A percentile compares a stretch with the other conserved stretches of the same genome.
phyloP scores from a whole-genome alignment of 345 rosid species.

The Syzygium jambos region DNA sequence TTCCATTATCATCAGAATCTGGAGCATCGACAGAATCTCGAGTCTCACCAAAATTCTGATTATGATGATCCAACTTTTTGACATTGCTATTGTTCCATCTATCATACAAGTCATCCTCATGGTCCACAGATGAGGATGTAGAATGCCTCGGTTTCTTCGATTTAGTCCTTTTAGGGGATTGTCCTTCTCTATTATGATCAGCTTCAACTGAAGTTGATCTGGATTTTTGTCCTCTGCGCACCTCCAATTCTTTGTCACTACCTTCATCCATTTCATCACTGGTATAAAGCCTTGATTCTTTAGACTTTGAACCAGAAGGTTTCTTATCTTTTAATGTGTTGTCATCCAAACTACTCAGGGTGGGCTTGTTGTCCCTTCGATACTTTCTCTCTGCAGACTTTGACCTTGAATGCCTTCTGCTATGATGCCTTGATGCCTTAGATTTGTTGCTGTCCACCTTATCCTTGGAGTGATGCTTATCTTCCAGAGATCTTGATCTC shows the following conservation, averaged over 20 bases:
- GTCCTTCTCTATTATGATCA: slow-evolving; percentile 21
- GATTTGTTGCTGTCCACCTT: slow-evolving; percentile 35
- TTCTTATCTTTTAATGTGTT: slow-evolving; percentile 36
- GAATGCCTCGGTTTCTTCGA: slow-evolving; percentile 29
- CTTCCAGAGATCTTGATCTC: slow-evolving; percentile 62
- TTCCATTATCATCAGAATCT: background rate
- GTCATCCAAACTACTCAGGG: slow-evolving; percentile 44
- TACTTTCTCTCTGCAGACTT: slow-evolving; percentile 44
- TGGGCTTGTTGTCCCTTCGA: slow-evolving; percentile 35
- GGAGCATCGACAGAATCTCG: background rate
- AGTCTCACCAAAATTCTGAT: background rate
- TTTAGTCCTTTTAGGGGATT: slow-evolving; percentile 32
- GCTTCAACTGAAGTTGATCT: slow-evolving; percentile 38
- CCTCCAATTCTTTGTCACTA: slow-evolving; percentile 36
- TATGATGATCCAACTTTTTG: slow-evolving; percentile 4
- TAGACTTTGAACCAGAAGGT: slow-evolving; percentile 48
- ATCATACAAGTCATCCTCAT: slow-evolving; percentile 12
- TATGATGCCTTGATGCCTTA: slow-evolving; percentile 43
- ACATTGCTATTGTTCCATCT: slow-evolving; percentile 9
- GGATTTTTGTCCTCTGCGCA: slow-evolving; percentile 24
- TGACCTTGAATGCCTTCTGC: slow-evolving; percentile 59
- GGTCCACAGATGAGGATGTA: slow-evolving; percentile 34
- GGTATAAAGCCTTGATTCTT: slow-evolving; percentile 31
- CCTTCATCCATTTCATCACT: slow-evolving; percentile 27
- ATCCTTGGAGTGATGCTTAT: slow-evolving; percentile 27